Percentiles rank a stretch among this genome's conserved stretches.
Conservation (phyloP, 306 rosid species). For the Betula pendula region DNA sequence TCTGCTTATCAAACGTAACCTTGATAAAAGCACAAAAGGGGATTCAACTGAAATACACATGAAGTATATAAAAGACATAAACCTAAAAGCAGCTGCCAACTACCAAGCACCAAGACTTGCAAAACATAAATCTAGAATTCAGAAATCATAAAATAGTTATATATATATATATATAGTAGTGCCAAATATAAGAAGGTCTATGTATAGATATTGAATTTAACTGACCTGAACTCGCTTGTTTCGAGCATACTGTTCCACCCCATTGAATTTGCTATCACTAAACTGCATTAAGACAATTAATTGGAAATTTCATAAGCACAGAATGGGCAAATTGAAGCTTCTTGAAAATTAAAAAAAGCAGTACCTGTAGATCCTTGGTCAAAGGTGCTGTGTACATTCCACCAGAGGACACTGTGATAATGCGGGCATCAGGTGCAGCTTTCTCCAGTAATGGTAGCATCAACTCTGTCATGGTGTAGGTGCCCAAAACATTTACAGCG, state of each 20-base stretch:
- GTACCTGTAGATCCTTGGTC: conserved; percentile 78
- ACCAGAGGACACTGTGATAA: conserved; percentile 92
- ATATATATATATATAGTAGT: background rate
- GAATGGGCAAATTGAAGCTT: background rate
- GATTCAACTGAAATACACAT: background rate
- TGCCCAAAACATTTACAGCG: conserved; percentile 81
- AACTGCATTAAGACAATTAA: conserved; percentile 46
- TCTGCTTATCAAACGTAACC: no score
- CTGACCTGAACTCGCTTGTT: conserved; percentile 94
- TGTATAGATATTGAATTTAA: conserved; percentile 13
- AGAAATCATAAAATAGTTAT: background rate
- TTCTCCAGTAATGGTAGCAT: conserved; percentile 77
- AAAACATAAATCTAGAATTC: background rate
- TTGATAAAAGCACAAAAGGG: background rate
- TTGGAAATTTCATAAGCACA: conserved; percentile 9
- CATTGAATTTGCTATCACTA: conserved; percentile 57
- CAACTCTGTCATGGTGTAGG: conserved; percentile 66
- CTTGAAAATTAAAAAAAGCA: conserved; percentile 1
- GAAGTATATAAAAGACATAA: background rate
- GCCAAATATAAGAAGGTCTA: background rate
- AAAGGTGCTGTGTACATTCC: conserved; percentile 89
- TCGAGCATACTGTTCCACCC: conserved; percentile 71
- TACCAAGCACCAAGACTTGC: background rate
- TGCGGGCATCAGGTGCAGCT: conserved; percentile 92
- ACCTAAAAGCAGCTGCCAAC: background rate